These are phyloP conservation scores for Tulasnella sp. DNA, from an alignment of 768 basidiomycete species.

Conservation along the genomic window DNA sequence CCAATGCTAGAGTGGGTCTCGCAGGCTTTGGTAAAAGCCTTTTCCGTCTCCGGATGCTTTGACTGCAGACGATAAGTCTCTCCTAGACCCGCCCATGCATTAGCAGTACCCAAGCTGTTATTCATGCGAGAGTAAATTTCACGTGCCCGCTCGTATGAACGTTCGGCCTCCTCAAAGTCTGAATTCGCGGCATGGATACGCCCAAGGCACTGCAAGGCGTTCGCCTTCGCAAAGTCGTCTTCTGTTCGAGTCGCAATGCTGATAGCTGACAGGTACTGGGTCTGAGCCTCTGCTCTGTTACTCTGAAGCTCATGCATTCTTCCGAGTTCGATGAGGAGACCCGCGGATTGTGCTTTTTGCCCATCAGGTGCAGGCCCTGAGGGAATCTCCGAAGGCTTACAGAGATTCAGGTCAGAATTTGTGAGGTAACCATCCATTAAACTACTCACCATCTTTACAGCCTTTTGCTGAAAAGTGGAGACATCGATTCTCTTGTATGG, in stretches of 20 bases:
- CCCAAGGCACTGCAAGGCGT: not conserved
- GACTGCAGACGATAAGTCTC: not conserved
- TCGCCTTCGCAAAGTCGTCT: not conserved
- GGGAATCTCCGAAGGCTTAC: too few relatives aligned
- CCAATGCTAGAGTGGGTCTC: not conserved
- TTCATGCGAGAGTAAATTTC: not conserved
- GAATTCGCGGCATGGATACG: not conserved
- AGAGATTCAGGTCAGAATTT: too few relatives aligned
- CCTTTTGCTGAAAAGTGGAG: too few relatives aligned
- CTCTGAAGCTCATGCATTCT: not conserved
- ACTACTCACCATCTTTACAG: too few relatives aligned
- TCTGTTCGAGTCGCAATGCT: not conserved
- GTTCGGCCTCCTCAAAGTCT: not conserved
- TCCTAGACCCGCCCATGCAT: not conserved
- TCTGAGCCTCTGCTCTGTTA: not conserved
- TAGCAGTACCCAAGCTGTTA: not conserved
- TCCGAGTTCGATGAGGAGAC: not conserved
- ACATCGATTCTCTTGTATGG: too few relatives aligned
- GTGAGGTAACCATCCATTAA: too few relatives aligned
- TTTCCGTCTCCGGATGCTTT: not conserved
- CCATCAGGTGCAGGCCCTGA: too few relatives aligned
- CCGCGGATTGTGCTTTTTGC: too few relatives aligned
- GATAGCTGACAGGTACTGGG: not conserved
- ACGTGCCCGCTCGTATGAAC: not conserved
- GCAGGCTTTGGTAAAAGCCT: not conserved